Evolutionary conservation across 2,329 filamentous ascomycete species (phyloP), one percentile per base, ranked within the genome.

Genomic region (Fusarium torulosum): DNA sequence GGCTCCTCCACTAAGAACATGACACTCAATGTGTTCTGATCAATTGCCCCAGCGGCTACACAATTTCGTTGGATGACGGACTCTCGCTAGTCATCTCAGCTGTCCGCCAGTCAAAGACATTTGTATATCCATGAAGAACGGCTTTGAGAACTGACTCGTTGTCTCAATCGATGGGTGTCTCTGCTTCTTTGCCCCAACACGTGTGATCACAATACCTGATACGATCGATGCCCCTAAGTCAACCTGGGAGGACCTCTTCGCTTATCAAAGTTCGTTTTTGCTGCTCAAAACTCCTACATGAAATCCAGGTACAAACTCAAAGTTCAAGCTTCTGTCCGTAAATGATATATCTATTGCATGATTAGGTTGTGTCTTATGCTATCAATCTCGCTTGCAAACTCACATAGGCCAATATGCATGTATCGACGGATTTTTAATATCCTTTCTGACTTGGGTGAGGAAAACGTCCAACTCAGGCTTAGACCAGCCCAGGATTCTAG

Each of bases 391-490:
- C 25, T 46, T 8, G 4, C 4, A 37, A 3, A 49, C 67, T 70
- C 44, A 75, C 69, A 74, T 59, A 0, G 66, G 72, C 53, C 61
- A 74, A 35, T 77, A 77, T 3, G 69, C 72, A 50, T 78, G 75
- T 4, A 77, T 71, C 1, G 53, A 60, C 4, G 57, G 46, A 31
- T 75, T 59, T 10, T 50, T 66, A 10, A 76, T 38, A 11, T 76
- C 75, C 45, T 71, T 72, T 13, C 75, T 53, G 1, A 75, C 62
- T 4, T 63, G 33, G 2, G 51, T 50, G 20, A 77, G 66, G 21
- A 76, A 74, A 4, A 70, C 59, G 8, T 72, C 27, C 1, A 74
- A 62, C 59, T 77, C 73, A 6, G 67, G 50, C 4, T 57, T 46
- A 3, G 68, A 54, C 75, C 75, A 78, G 4, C 67, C 63, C 4